Base-by-base conservation (phyloP, 2,329 filamentous ascomycete species). In the Epichloe bromicola region DNA sequence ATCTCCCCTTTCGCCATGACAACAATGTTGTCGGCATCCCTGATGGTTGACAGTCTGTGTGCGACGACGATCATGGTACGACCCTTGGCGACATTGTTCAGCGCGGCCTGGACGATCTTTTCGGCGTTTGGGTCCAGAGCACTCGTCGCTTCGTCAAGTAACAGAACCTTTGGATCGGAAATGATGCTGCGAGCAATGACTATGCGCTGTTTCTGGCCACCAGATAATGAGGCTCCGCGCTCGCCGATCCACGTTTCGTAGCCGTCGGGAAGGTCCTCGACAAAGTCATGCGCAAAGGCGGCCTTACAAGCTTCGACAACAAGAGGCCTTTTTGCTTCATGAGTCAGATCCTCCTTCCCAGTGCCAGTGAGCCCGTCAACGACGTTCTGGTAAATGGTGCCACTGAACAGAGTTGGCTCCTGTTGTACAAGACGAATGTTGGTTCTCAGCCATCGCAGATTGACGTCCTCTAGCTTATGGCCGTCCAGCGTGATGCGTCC, bases 71-170 rank as follows among this genome's bases (percentile, higher is more conserved):
- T 77, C 3, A 80, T 84, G 1, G 82, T 86, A 15, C 81, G 70
- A 23, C 74, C 74, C 42, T 72, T 68, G 1, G 78, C 77, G 8
- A 67, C 68, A 5, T 74, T 72, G 53, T 77, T 74, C 17, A 82
- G 68, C 0, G 78, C 77, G 47, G 69, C 63, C 54, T 82, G 78
- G 0, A 82, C 78, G 23, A 76, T 70, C 30, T 69, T 67, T 48
- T 74, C 70, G 2, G 72, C 67, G 15, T 68, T 67, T 2, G 70
- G 67, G 41, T 73, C 69, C 10, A 74, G 60, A 1, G 82, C 80
- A 47, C 76, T 81, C 0, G 83, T 86, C 2, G 83, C 83, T 62
- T 86, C 83, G 56, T 87, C 83, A 1, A 86, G 68, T 33, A 86
- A 75, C 0, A 86, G 67, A 41, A 86, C 78, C 2, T 70, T 70